Base-by-base conservation (phyloP, 352 stramenopile species). In the Saprolegnia parasitica region DNA sequence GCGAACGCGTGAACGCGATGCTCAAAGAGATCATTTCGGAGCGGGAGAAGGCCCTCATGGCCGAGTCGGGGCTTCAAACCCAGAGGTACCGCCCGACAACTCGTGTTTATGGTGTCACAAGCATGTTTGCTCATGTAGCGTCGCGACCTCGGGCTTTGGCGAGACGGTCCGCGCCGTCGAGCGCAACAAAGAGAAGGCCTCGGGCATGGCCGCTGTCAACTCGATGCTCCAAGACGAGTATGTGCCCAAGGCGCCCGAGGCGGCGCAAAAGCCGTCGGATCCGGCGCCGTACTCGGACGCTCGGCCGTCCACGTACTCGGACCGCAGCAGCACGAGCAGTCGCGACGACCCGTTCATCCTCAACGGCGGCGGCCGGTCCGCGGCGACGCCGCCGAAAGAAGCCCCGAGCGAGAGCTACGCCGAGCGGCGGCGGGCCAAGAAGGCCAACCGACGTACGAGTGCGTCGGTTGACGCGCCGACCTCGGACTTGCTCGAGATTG, bases 1-100 rank as follows among this genome's bases (percentile, higher is more conserved):
- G 85, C 47, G 85, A 93, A 61, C 92, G 92, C 64, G 86, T 95
- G 71, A 84, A 95, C 67, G 81, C 92, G 35, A 95, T 95, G 87
- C 76, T 95, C n/a, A 93, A 95, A 71, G 76, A 79, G 54, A 86
- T 95, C 56, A 93, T 95, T 57, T 77, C 55, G 18, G 85, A 93
- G 46, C 81, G 87, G 24, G 87, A 95, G 71, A 93, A 93, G 76
- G 74, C 77, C 20, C 91, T 95, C 32, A 79, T 71, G 45, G 85
- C 84, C 5, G 80, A 91, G 68, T 84, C 72, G 42, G 91, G 84
- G 13, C 81, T 95, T 21, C 78, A 80, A 46, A 80, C 63, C 1
- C 46, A 60, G 23, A 70, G 63, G 63, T 70, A 54, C n/a, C 5
- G 5, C 13, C 26, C n/a, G 4, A 42, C n/a, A n/a, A n/a, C n/a